phyloP scores from a whole-genome alignment of 306 rosid genomes.

The Glycine latifolia region DNA sequence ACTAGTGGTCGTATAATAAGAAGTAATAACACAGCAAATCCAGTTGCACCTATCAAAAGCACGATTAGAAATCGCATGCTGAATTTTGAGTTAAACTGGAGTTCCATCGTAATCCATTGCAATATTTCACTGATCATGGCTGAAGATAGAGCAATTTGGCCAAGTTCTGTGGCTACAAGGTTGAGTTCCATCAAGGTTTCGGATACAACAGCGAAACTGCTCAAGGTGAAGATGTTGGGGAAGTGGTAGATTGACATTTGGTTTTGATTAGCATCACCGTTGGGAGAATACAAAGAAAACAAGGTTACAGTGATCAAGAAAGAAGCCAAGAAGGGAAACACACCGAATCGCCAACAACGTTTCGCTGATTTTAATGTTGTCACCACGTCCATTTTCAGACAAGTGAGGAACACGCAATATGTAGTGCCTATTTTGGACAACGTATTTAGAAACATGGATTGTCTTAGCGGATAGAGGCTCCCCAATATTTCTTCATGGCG shows the following conservation, averaged over 20 bases:
- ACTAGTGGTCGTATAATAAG: conserved; percentile 19
- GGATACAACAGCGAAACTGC: conserved; percentile 33
- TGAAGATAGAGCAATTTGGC: conserved; percentile 53
- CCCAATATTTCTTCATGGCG: background rate
- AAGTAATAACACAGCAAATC: background rate
- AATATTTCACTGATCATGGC: conserved; percentile 40
- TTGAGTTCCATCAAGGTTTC: conserved; percentile 40
- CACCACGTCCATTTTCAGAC: conserved; percentile 36
- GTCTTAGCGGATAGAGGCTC: background rate
- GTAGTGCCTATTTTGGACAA: background rate
- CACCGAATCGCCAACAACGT: conserved; percentile 46
- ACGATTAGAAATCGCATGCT: fast-evolving
- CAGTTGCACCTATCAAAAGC: background rate
- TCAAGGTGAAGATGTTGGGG: conserved; percentile 7
- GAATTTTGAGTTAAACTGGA: background rate
- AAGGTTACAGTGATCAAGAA: background rate
- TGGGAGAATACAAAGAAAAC: background rate
- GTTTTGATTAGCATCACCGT: fast-evolving
- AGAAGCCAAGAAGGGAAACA: conserved; percentile 24
- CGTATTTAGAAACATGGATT: background rate
- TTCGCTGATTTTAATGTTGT: conserved; percentile 33
- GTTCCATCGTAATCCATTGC: background rate
- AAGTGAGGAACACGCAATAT: conserved; percentile 35
- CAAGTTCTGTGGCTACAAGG: conserved; percentile 49
- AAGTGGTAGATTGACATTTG: background rate